A percentile compares a stretch with the other conserved stretches of the same genome.
Conservation (phyloP, 495 filamentous ascomycete genomes). For the Oidiodendron maius region DNA sequence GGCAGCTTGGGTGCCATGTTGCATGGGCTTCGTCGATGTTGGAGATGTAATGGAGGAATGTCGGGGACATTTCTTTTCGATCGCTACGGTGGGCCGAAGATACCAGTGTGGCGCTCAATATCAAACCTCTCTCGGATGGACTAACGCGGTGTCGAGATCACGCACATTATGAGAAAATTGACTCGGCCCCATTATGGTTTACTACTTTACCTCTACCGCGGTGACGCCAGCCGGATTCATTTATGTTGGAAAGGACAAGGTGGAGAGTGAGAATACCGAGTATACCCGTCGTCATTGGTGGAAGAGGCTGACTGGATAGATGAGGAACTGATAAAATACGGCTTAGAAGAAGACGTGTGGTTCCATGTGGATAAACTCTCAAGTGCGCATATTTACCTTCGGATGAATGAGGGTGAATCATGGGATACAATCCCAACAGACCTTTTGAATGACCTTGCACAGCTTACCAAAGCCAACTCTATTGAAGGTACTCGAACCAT, state of each 20-base stretch:
- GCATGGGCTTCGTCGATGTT: constrained; percentile 9
- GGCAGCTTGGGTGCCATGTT: constrained; percentile 50
- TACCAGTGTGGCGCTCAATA: constrained; percentile 18
- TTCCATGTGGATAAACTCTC: constrained; percentile 98
- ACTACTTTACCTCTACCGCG: constrained; percentile 85
- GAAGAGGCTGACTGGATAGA: constrained; percentile 45
- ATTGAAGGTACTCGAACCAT: constrained; percentile 69
- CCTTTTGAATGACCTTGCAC: constrained; percentile 79
- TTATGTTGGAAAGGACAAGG: constrained; percentile 98
- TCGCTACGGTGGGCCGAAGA: constrained; percentile 15
- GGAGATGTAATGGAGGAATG: neutral
- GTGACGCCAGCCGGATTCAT: constrained; percentile 73
- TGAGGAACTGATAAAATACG: constrained; percentile 90
- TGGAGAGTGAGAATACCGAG: constrained; percentile 68
- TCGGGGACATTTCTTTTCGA: constrained; percentile 1
- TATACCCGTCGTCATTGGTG: neutral
- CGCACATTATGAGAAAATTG: constrained; percentile 13
- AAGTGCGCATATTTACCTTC: constrained; percentile 91
- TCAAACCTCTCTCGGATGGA: constrained; percentile 9
- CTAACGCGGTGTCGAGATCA: neutral
- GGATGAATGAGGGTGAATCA: constrained; percentile 69
- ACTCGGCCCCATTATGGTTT: constrained; percentile 62
- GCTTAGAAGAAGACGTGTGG: constrained; percentile 95
- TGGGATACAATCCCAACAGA: constrained; percentile 79
- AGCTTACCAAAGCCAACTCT: constrained; percentile 96